Conservation (phyloP, 345 rosid species). For the Heritiera fomes region DNA sequence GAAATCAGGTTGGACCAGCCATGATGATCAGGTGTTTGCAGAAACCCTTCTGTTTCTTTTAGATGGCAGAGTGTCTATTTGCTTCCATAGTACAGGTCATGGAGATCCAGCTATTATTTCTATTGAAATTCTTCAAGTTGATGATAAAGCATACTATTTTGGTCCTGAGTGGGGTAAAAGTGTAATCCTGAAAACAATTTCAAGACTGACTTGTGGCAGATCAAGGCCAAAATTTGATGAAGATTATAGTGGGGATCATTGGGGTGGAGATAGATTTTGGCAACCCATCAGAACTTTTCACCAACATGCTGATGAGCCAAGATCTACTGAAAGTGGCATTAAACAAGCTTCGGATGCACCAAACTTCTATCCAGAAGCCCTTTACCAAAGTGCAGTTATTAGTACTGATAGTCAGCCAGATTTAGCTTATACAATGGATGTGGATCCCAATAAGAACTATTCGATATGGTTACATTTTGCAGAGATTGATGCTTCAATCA, state of each 20-base stretch:
- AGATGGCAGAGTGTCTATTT: conserved; percentile 66
- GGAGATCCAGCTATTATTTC: conserved; percentile 92
- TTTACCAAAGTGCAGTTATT: conserved; percentile 76
- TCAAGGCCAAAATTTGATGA: conserved; percentile 67
- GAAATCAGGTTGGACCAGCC: conserved; percentile 78
- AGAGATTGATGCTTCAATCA: conserved; percentile 76
- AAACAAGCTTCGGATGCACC: conserved; percentile 67
- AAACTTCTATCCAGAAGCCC: conserved; percentile 82
- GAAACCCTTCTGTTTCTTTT: conserved; percentile 75
- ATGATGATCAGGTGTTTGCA: conserved; percentile 77
- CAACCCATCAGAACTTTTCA: conserved; percentile 56
- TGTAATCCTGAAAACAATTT: conserved; percentile 65
- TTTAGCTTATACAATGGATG: conserved; percentile 69
- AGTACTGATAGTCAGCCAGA: conserved; percentile 73
- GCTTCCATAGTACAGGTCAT: conserved; percentile 98
- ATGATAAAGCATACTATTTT: conserved; percentile 71
- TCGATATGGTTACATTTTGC: conserved; percentile 95
- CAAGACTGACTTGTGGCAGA: conserved; percentile 79
- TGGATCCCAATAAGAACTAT: conserved; percentile 87
- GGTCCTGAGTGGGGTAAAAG: conserved; percentile 62
- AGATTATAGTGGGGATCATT: conserved; percentile 74
- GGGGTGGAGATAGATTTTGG: conserved; percentile 99
- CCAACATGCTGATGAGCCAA: conserved; percentile 52
- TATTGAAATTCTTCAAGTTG: conserved; percentile 86
- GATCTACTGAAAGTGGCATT: conserved; percentile 64